phyloP scores from a whole-genome alignment of 2,329 filamentous ascomycete species.

The Aureobasidium sp. region DNA sequence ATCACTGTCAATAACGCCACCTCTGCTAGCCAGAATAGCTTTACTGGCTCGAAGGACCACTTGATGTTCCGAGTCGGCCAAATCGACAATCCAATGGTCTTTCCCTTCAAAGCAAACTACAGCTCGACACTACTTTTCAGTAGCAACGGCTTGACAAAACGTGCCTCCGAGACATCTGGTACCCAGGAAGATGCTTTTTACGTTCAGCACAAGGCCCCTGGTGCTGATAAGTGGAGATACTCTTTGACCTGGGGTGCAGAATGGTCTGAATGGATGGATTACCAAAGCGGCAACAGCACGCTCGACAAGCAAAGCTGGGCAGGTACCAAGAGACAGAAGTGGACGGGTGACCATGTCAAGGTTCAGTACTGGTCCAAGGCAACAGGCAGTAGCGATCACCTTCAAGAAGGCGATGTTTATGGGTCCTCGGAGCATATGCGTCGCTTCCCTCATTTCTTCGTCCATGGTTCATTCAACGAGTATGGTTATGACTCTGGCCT shows the following conservation, averaged over 20 bases:
- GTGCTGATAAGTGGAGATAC: constrained; percentile 57
- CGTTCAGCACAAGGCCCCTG: constrained; percentile 52
- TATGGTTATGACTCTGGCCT: constrained; percentile 59
- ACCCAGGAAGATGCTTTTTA: constrained; percentile 30
- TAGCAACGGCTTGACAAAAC: constrained; percentile 26
- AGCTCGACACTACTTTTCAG: constrained; percentile 45
- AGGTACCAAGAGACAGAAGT: constrained; percentile 50
- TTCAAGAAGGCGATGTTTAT: constrained; percentile 53
- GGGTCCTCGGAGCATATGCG: constrained; percentile 35
- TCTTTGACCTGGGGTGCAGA: constrained; percentile 54
- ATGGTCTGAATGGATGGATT: constrained; percentile 54
- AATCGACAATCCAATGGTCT: constrained; percentile 53
- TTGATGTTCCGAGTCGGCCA: constrained; percentile 57
- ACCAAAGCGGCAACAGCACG: constrained; percentile 46
- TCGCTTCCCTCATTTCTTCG: constrained; percentile 56
- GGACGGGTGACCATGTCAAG: constrained; percentile 56
- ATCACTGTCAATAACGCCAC: constrained; percentile 52
- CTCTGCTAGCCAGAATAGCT: constrained; percentile 31
- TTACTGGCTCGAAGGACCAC: constrained; percentile 49
- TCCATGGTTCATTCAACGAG: constrained; percentile 57
- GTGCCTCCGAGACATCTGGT: constrained; percentile 2
- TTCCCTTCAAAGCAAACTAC: constrained; percentile 52
- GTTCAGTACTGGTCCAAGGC: constrained; percentile 58
- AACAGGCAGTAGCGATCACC: constrained; percentile 53
- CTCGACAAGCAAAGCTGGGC: constrained; percentile 49